Base-by-base conservation (phyloP, 495 filamentous ascomycete genomes). In the Neurospora sp. region DNA sequence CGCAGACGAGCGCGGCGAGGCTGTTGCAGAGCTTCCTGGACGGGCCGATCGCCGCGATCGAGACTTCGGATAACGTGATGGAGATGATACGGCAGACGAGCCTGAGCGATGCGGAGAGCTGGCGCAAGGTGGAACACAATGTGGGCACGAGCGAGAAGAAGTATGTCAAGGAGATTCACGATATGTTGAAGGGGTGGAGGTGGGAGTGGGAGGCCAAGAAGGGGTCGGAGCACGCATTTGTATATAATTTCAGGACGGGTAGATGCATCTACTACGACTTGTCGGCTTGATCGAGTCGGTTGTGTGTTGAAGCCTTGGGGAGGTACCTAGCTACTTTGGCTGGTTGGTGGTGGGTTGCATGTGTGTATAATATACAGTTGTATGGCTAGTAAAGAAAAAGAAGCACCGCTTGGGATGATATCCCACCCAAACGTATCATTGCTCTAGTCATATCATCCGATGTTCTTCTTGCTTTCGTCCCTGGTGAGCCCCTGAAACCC, bases 161-260 rank as follows among this genome's bases (percentile, higher is more conserved):
- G 77, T 98, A 98, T 78, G 84, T 97, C n/a, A 85, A 88, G 59
- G 92, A 98, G 78, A 86, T 98, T 48, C 92, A 96, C 77, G 92
- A 93, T 59, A 83, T 97, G 76, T 85, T 99, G 24, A 79, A 80
- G 11, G 87, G 87, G 59, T 86, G 83, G 83, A 78, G 84, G 66
- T 83, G 90, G 79, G 88, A 88, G 48, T 86, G 85, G 73, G 88
- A 92, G 78, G 86, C 84, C 73, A 73, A 66, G 83, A 82, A 83
- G 69, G 86, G 82, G 31, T 83, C 84, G n/a, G 77, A 82, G 43
- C 89, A 91, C 76, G 90, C 90, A 11, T 94, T 94, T 80, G 88
- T 95, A 28, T 94, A 94, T 79, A 95, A 94, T 78, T 93, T 93
- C 73, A 84, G 92, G 39, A 93, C 92, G 5, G 90, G 90, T 0